Evolutionary conservation across 805 yeast species (phyloP), one percentile per base, ranked within the genome.

Genomic region (Cyberlindnera amylophila): DNA sequence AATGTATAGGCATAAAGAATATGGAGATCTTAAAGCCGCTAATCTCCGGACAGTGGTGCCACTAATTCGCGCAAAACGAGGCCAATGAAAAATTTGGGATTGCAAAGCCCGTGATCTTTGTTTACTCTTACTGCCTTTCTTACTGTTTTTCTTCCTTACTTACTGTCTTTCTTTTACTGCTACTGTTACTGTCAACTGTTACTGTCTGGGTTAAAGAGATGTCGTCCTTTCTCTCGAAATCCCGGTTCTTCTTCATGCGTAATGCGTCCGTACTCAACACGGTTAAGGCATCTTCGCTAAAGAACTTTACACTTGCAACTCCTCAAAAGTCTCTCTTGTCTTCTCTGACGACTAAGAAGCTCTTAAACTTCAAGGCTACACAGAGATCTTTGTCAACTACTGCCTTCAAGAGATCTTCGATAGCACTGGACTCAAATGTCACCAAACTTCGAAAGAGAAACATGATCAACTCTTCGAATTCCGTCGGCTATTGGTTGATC

Each of bases 401-500:
- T 2, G 21, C 51, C 42, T 7, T 9, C 35, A 21, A 9, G 9
- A 21, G 24, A 21, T 21, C 24, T 9, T n/a, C n/a, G n/a, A n/a
- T n/a, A n/a, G n/a, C n/a, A n/a, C n/a, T n/a, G n/a, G n/a, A n/a
- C n/a, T n/a, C n/a, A n/a, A 28, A 40, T 4, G 15, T 35, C 18
- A 24, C 42, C 4, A 41, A 41, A 19, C 11, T 32, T 13, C 42
- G 58, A 38, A 49, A 47, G 32, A 54, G 58, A 47, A 34, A 39
- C 9, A 41, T 45, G 29, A 47, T 39, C 43, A 54, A 49, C 54
- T 41, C 51, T 36, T 70, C 79, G 34, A 79, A 74, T 41, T 58
- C 65, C 26, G 91, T 88, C 3, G 96, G 95, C 0, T 86, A 84
- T 59, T 84, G 98, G 87, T 74, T 95, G 42, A 66, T 90, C 6